These are phyloP conservation scores for Teunomyces lycoperdinae DNA, from an alignment of 805 yeast species.

Conservation along the genomic window DNA sequence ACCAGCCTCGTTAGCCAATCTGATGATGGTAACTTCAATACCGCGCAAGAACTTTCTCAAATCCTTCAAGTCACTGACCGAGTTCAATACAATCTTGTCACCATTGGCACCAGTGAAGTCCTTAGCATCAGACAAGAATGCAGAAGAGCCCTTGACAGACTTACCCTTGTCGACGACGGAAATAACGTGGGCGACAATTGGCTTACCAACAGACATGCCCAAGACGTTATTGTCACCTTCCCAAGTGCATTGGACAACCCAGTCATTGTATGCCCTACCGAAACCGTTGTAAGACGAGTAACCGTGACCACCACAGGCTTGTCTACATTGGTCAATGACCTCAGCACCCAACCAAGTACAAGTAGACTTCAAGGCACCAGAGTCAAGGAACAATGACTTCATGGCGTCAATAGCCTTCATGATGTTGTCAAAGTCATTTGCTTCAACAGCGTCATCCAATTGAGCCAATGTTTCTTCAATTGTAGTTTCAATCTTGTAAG, in stretches of 20 bases:
- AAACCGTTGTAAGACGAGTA: slow-evolving; percentile 91
- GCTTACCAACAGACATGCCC: slow-evolving; percentile 80
- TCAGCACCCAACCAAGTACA: slow-evolving; percentile 83
- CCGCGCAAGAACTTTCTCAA: slow-evolving; percentile 32
- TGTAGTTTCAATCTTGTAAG: slow-evolving; percentile 55
- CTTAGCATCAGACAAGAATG: slow-evolving; percentile 36
- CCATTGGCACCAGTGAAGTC: slow-evolving; percentile 17
- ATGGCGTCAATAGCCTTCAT: slow-evolving; percentile 53
- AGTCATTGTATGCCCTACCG: slow-evolving; percentile 84
- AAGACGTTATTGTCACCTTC: slow-evolving; percentile 94
- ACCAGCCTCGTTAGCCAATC: slow-evolving; percentile 33
- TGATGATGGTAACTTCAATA: slow-evolving; percentile 36
- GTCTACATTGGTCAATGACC: slow-evolving; percentile 85
- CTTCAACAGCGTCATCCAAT: slow-evolving; percentile 53
- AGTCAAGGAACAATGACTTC: slow-evolving; percentile 76
- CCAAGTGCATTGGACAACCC: slow-evolving; percentile 99
- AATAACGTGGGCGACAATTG: slow-evolving; percentile 54
- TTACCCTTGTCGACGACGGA: slow-evolving; percentile 36
- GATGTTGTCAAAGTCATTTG: slow-evolving; percentile 46
- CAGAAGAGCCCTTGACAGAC: slow-evolving; percentile 44
- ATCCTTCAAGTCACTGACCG: slow-evolving; percentile 25
- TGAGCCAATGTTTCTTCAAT: slow-evolving; percentile 49
- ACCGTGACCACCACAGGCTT: slow-evolving; percentile 95
- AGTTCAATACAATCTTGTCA: slow-evolving; percentile 24
- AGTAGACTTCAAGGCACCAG: slow-evolving; percentile 86